Evolutionary conservation across 169 alveolate genomes (phyloP).

Genomic region (Babesia caballi): DNA sequence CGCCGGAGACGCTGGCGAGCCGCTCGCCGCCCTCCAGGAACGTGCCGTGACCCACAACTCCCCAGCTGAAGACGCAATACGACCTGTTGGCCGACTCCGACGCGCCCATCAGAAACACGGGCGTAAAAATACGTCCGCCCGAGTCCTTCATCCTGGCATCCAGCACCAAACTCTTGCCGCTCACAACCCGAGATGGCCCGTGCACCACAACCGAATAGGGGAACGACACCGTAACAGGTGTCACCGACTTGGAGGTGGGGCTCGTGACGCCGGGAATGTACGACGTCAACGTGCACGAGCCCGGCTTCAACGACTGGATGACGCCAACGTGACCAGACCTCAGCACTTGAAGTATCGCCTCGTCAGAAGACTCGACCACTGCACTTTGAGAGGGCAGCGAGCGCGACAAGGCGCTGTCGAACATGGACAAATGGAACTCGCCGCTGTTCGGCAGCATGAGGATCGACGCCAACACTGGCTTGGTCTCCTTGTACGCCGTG

Average conservation of each 20-base stretch:
- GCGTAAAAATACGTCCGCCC: slow-evolving; percentile 2
- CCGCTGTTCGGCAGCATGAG: slow-evolving; percentile 32
- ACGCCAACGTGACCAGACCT: neutral
- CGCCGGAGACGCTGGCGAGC: neutral
- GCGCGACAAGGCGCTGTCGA: slow-evolving; percentile 6
- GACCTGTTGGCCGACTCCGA: slow-evolving; percentile 5
- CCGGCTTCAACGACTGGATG: neutral
- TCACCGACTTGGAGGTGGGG: neutral
- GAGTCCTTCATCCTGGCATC: neutral
- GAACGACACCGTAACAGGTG: slow-evolving; percentile 18
- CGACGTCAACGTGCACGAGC: slow-evolving; percentile 18
- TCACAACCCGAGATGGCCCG: neutral
- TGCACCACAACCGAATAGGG: slow-evolving; percentile 1
- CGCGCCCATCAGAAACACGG: slow-evolving; percentile 2
- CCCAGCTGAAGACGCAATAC: slow-evolving; percentile 21
- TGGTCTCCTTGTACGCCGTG: slow-evolving; percentile 27
- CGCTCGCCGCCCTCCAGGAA: slow-evolving; percentile 21
- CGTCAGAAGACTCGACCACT: slow-evolving; percentile 9
- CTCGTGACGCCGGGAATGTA: slow-evolving; percentile 12
- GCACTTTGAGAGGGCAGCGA: neutral
- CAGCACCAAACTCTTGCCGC: neutral
- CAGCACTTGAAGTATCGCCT: neutral
- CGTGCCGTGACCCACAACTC: slow-evolving; percentile 4
- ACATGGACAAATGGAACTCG: slow-evolving; percentile 17
- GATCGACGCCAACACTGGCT: slow-evolving; percentile 11